These are phyloP conservation scores for Vitis riparia DNA, from an alignment of 164 flowering plant species.

Conservation along the genomic window DNA sequence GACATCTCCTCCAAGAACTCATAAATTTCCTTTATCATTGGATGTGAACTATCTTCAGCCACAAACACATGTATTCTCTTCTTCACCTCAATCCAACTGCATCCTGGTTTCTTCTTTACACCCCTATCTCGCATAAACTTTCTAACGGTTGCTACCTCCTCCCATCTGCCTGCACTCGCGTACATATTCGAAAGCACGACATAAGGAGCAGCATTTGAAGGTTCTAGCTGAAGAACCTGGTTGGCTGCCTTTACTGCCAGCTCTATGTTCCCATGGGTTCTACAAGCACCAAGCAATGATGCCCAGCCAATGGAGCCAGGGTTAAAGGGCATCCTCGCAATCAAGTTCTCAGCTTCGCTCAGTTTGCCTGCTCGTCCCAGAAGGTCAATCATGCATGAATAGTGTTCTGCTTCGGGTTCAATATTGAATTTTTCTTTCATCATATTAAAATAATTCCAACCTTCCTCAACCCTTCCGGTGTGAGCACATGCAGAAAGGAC, in stretches of 20 bases:
- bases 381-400: slow-evolving; percentile 87
- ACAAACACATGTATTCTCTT: slow-evolving; percentile 64
- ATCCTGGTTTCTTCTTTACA: slow-evolving; percentile 76
- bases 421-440: slow-evolving; percentile 59
- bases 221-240: slow-evolving; percentile 52
- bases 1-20: slow-evolving; percentile 54
- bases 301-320: slow-evolving; percentile 66
- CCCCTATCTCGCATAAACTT: slow-evolving; percentile 63
- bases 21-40: slow-evolving; percentile 60
- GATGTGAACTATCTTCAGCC: slow-evolving; percentile 75
- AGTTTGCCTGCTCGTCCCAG: slow-evolving; percentile 79
- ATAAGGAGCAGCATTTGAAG: slow-evolving; percentile 66
- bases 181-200: slow-evolving; percentile 72
- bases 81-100: slow-evolving; percentile 80
- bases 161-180: slow-evolving; percentile 56
- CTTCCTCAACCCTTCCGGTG: slow-evolving; percentile 61
- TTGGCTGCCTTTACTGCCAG: slow-evolving; percentile 70
- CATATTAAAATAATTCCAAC: slow-evolving; percentile 39
- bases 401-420: slow-evolving; percentile 64
- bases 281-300: slow-evolving; percentile 73
- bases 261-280: slow-evolving; percentile 64
- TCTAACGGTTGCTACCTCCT: slow-evolving; percentile 44
- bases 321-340: slow-evolving; percentile 60
- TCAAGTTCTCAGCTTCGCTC: slow-evolving; percentile 60
- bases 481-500: slow-evolving; percentile 70